These are phyloP conservation scores for Breynia disticha DNA, from an alignment of 441 rosid genomes.

Conservation along the genomic window DNA sequence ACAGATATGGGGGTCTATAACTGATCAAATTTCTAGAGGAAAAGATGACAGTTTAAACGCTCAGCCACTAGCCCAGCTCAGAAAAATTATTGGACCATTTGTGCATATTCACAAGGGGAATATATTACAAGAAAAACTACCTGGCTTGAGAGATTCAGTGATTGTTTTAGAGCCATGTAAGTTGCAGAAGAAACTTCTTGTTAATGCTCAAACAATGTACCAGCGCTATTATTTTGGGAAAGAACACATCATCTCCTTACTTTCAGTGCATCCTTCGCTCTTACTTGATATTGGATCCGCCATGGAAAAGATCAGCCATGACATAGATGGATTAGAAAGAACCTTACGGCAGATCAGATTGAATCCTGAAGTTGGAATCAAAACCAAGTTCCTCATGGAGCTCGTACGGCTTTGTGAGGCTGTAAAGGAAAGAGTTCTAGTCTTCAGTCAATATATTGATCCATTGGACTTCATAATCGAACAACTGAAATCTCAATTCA, in stretches of 20 bases:
- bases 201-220: constrained; percentile 10
- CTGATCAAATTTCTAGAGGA: constrained; percentile 22
- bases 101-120: constrained; percentile 65
- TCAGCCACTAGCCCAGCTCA: constrained; percentile 20
- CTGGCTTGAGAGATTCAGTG: constrained; percentile 56
- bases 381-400: constrained; percentile 48
- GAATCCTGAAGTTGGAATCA: constrained; percentile 44
- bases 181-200: constrained; percentile 42
- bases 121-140: constrained; percentile 48
- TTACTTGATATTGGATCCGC: constrained; percentile 6
- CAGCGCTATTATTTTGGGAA: constrained; percentile 12
- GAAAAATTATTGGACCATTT: constrained; percentile 38
- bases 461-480: constrained; percentile 37
- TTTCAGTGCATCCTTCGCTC: constrained; percentile 62
- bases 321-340: constrained; percentile 15
- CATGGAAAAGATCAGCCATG: not conserved
- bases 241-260: constrained; percentile 28
- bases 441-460: constrained; percentile 47
- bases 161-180: constrained; percentile 39
- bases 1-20: constrained; percentile 25
- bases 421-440: constrained; percentile 50
- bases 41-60: constrained; percentile 9
- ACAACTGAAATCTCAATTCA: constrained; percentile 26
- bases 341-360: constrained; percentile 2
- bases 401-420: constrained; percentile 35